These are phyloP conservation scores for Solanum virginianum DNA, from an alignment of 257 asterid genomes.

Conservation along the genomic window DNA sequence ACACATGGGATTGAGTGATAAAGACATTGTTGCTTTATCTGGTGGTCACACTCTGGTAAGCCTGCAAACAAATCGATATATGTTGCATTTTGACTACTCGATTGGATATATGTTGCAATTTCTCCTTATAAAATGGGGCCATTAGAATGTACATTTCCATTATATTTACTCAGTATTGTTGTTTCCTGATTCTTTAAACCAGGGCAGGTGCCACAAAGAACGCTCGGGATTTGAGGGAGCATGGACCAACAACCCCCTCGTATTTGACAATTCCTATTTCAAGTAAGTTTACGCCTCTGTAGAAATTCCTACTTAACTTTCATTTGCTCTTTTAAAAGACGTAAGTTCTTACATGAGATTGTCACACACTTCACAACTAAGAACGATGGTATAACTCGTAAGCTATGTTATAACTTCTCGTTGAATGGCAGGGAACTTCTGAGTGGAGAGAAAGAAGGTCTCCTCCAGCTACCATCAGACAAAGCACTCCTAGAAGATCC, in stretches of 20 bases:
- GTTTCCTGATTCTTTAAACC: neutral
- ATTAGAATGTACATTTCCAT: neutral
- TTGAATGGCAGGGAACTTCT: constrained; percentile 47
- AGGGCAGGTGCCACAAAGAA: constrained; percentile 90
- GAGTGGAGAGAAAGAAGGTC: constrained; percentile 63
- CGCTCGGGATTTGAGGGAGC: constrained; percentile 89
- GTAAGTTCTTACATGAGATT: neutral
- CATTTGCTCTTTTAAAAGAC: neutral
- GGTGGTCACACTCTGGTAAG: constrained; percentile 85
- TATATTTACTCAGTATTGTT: neutral
- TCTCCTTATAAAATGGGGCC: neutral
- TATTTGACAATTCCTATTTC: constrained; percentile 74
- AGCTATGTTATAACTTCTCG: constrained; percentile 13
- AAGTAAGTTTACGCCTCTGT: constrained; percentile 18
- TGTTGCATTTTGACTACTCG: too few relatives aligned
- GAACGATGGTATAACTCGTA: constrained; percentile 24
- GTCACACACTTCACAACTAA: neutral
- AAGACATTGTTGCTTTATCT: constrained; percentile 75
- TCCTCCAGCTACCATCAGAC: constrained; percentile 68
- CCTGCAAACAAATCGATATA: neutral
- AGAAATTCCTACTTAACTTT: neutral
- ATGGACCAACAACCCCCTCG: constrained; percentile 84
- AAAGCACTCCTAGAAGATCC: constrained; percentile 64
- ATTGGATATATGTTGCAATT: neutral
- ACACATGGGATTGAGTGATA: constrained; percentile 83